Evolutionary conservation across 2,329 filamentous ascomycete species (phyloP), one percentile per base, ranked within the genome.

Genomic region (Trichoderma sp.): DNA sequence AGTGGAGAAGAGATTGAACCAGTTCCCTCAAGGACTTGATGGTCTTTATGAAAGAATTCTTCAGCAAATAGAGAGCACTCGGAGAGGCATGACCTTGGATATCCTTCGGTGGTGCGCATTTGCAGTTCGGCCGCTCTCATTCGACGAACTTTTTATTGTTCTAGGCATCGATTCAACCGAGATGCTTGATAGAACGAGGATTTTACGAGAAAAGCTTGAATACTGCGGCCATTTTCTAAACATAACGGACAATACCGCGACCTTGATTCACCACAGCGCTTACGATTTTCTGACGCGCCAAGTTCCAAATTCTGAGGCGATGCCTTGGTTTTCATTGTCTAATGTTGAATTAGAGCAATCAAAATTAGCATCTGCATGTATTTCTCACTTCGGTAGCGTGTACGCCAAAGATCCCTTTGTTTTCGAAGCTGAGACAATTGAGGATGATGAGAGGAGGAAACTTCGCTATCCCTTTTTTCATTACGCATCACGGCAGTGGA

Each of bases 51-150:
- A 45, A 24, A 41, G 24, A 31, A 62, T 71, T 4, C 56, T 71
- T 3, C 3, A 45, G 1, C 45, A 62, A 3, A 5, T 62, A 0
- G 24, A 50, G 9, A 4, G 1, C 1, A 3, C 8, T 4, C 56
- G n/a, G 4, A 8, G 53, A 62, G 11, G 4, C 3, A 2, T 33
- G 1, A n/a, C 6, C 2, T 8, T 60, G 16, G 4, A 27, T 9
- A 71, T 62, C 4, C 67, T 71, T 6, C 31, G 67, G 18, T 62
- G 67, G 67, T 71, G 33, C 35, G 7, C 56, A n/a, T 62, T 71
- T 35, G 66, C 66, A 7, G 21, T 62, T 16, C 45, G n/a, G n/a
- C 66, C 66, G 6, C 31, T 68, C 6, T 16, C 11, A 5, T 11
- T 68, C 2, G 4, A 2, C 11, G 66, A 68, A 56, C 66, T 68